These are phyloP conservation scores for Gryganskiella cystojenkinii DNA, from an alignment of 192 early-diverging fungal species.

Conservation along the genomic window DNA sequence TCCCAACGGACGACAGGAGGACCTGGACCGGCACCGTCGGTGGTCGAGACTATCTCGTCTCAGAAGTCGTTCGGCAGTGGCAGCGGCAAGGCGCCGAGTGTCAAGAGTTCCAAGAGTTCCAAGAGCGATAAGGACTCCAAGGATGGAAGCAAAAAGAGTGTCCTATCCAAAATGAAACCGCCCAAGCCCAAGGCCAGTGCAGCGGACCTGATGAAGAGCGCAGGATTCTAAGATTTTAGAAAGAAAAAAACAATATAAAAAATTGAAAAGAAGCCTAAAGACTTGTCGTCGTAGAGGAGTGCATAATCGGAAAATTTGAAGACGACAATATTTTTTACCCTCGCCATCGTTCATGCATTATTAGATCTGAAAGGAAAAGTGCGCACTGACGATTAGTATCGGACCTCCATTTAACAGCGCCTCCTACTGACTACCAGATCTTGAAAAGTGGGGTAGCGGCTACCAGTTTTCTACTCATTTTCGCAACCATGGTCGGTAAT, in stretches of 20 bases:
- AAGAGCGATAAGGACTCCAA: constrained; percentile 25
- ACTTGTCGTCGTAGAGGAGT: no score
- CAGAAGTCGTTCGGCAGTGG: constrained; percentile 21
- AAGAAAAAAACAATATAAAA: not conserved
- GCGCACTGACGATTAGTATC: no score
- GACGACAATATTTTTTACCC: no score
- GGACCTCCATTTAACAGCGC: no score
- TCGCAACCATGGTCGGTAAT: no score
- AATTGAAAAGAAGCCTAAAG: no score
- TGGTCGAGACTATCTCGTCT: constrained; percentile 9
- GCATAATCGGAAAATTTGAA: no score
- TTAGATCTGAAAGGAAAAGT: no score
- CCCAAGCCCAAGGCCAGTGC: constrained; percentile 42
- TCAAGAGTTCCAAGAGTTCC: constrained; percentile 35
- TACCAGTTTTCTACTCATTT: no score
- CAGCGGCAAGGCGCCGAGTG: constrained; percentile 34
- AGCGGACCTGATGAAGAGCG: constrained; percentile 44
- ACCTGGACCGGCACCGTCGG: not conserved
- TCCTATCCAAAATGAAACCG: constrained; percentile 45
- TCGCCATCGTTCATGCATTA: no score
- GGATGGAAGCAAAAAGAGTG: constrained; percentile 19
- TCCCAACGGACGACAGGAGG: not conserved
- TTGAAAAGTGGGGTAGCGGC: no score
- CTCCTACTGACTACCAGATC: no score
- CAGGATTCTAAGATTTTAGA: constrained; percentile 20